Evolutionary conservation across 768 basidiomycete genomes (phyloP), one percentile per base, ranked within the genome.

Genomic region (Amanita muscaria): DNA sequence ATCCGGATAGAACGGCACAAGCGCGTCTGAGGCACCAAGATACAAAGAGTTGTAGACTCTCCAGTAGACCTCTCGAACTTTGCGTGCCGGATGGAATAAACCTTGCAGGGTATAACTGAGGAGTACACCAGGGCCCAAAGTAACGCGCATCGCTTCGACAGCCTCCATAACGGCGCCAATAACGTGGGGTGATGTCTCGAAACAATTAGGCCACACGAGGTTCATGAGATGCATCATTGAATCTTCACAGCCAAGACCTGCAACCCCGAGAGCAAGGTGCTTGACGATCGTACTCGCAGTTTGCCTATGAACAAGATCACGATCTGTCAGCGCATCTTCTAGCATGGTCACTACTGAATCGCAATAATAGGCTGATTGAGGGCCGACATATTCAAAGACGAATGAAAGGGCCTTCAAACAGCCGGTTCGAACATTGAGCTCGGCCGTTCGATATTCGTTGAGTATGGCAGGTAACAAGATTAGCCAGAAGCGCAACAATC

Each of bases 151-250:
- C 1, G 89, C 88, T 64, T 98, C 96, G 55, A 99, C 75, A 0
- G 96, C 96, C 39, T 98, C 96, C 89, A 97, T 93, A 33, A 98
- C 89, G 4, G 92, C 89, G 24, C 90, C 91, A 50, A 98, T 97
- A 49, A 99, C 93, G 65, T 99, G 96, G 4, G 96, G 96, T 11
- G 86, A 90, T 1, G 93, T 94, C 69, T 97, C 94, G 62, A 97
- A 98, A 64, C 92, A 93, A 60, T 98, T 98, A 1, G 96, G 96
- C 93, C 93, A 98, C 11, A 98, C 88, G 21, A 99, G 77, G 61
- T 99, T 99, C 83, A 98, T 89, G 39, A 98, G 66, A 58, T 99
- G 96, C 42, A 91, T 75, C 80, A 98, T 88, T 10, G 94, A 94
- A 64, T 99, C 96, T 65, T 99, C 96, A 55, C 91, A 93, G 1